Base-by-base conservation (phyloP, 768 basidiomycete genomes). In the Mycena haematopus region DNA sequence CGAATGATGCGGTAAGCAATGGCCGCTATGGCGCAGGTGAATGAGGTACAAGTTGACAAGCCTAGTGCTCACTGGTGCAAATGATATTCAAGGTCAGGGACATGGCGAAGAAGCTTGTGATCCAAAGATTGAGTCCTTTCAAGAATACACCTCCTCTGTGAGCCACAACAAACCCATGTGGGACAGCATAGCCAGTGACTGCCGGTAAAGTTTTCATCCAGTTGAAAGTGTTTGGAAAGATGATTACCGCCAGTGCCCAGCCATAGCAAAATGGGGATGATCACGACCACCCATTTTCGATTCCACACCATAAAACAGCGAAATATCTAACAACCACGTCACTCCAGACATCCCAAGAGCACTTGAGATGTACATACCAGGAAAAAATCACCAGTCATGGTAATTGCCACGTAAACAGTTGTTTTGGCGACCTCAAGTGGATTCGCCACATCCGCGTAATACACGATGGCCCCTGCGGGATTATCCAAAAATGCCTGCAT, bases 221-320 rank as follows among this genome's bases (percentile, higher is more conserved):
- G n/a, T n/a, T n/a, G n/a, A n/a, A n/a, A n/a, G n/a, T n/a, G n/a
- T n/a, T n/a, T n/a, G n/a, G n/a, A 40, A 46, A 31, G 4, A 44
- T 2, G 42, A 6, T 0, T 15, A 65, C 63, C 49, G 21, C 22
- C 63, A 10, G 54, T 52, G 6, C 31, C 58, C 3, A 46, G 0
- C 63, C 63, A 65, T 1, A 58, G 17, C 6, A 60, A 9, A 4
- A 56, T 52, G 1, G 66, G 66, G 14, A 67, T 25, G 0, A 24
- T 15, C 3, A 67, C 55, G 6, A 64, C 25, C 2, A 29, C 2
- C 58, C 61, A 53, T 6, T 19, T 51, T 17, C 66, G 62, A 29
- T 63, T 57, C 62, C 62, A 63, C 13, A 67, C 58, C 1, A 63
- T 24, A 24, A 21, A 63, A 27, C 38, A 52, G 0, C 66, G 66